Conservation (phyloP, 495 filamentous ascomycete species). For the Pyrenula aspistea region DNA sequence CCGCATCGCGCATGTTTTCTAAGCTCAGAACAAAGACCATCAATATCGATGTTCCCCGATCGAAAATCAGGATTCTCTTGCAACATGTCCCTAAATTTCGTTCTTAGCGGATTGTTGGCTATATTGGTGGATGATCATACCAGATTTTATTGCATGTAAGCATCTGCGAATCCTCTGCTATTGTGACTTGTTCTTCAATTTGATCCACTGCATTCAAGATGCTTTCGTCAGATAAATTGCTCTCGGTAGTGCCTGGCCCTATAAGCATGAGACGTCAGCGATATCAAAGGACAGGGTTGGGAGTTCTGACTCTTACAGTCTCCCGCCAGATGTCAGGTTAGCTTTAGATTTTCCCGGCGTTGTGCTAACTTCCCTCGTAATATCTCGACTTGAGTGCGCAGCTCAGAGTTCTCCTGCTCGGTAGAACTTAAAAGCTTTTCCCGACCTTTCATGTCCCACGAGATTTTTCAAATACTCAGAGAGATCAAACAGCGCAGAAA, state of each 20-base stretch:
- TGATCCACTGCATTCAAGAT: neutral
- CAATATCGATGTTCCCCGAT: conserved; percentile 81
- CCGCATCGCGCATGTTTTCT: conserved; percentile 92
- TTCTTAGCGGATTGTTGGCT: conserved; percentile 9
- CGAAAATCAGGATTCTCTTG: conserved; percentile 77
- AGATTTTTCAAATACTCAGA: no score
- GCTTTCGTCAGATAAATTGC: neutral
- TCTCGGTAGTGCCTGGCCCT: neutral
- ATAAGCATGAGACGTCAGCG: neutral
- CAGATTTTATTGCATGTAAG: conserved; percentile 84
- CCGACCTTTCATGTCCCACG: neutral
- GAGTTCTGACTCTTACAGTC: neutral
- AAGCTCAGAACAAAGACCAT: conserved; percentile 80
- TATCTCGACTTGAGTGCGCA: neutral
- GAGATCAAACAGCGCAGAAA: no score
- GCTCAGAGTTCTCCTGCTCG: neutral
- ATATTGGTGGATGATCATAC: conserved; percentile 35
- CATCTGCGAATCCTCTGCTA: conserved; percentile 44
- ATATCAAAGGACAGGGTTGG: neutral
- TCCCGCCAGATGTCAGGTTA: neutral
- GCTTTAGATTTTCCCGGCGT: neutral
- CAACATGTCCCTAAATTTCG: conserved; percentile 66
- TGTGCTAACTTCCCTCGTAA: neutral
- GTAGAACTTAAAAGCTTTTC: neutral
- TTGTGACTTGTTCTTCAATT: neutral